Percentiles rank a stretch among this genome's conserved stretches.
Evolutionary conservation across 371 early-diverging fungal species (phyloP).

Genomic region (Rhizopus sp.): DNA sequence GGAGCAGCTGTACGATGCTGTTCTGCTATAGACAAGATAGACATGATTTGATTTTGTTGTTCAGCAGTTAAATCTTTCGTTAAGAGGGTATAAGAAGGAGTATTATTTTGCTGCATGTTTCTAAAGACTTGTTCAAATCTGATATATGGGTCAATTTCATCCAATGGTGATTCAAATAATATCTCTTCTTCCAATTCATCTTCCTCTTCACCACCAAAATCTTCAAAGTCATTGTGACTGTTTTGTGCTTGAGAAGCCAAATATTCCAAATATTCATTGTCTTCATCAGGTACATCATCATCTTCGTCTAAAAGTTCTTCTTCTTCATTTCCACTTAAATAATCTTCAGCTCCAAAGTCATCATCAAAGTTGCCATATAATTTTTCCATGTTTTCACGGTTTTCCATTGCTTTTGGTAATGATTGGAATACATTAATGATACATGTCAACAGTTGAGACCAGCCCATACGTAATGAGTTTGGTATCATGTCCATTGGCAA

Average conservation of each 20-base stretch:
- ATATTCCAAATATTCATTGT: slow-evolving; percentile 66
- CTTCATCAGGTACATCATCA: slow-evolving; percentile 61
- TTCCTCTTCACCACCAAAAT: slow-evolving; percentile 70
- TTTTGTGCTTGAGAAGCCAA: slow-evolving; percentile 62
- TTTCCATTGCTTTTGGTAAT: slow-evolving; percentile 80
- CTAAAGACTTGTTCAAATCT: slow-evolving; percentile 64
- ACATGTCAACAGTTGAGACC: slow-evolving; percentile 71
- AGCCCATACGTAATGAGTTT: slow-evolving; percentile 64
- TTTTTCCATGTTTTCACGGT: slow-evolving; percentile 66
- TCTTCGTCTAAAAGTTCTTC: slow-evolving; percentile 45
- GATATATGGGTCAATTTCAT: slow-evolving; percentile 80
- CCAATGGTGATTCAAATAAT: slow-evolving; percentile 82
- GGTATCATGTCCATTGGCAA: slow-evolving; percentile 76
- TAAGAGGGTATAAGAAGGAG: slow-evolving; percentile 50
- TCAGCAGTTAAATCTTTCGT: slow-evolving; percentile 55
- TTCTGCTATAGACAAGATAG: slow-evolving; percentile 46
- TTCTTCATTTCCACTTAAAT: slow-evolving; percentile 31
- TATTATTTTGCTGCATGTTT: slow-evolving; percentile 46
- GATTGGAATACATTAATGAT: slow-evolving; percentile 73
- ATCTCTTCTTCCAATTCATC: slow-evolving; percentile 79
- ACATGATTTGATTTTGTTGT: slow-evolving; percentile 49
- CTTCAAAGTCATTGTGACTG: slow-evolving; percentile 65
- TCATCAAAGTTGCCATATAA: slow-evolving; percentile 58
- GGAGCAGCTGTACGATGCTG: slow-evolving; percentile 32
- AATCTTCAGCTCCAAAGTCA: slow-evolving; percentile 31